Evolutionary conservation across 2,329 filamentous ascomycete species (phyloP).

Genomic region (Fusarium incarnatum): DNA sequence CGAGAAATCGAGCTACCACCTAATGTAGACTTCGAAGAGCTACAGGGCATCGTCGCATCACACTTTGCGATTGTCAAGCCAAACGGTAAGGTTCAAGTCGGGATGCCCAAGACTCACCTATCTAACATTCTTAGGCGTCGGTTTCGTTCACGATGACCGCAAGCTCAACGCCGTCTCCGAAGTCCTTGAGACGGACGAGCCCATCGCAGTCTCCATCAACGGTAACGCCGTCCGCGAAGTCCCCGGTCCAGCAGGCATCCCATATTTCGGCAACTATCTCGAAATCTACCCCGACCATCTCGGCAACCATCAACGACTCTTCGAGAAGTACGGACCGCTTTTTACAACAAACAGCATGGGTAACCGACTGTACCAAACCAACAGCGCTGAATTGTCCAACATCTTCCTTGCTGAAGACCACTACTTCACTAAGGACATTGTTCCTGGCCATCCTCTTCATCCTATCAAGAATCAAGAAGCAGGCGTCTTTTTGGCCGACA

Average conservation of each 20-base stretch:
- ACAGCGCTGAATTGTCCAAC: constrained; percentile 59
- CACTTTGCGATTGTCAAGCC: constrained; percentile 57
- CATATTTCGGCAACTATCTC: constrained; percentile 64
- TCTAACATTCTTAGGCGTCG: constrained; percentile 36
- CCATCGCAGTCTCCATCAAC: constrained; percentile 60
- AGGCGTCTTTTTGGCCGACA: constrained; percentile 62
- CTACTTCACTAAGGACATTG: constrained; percentile 65
- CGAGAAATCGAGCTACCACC: background rate
- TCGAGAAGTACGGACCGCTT: constrained; percentile 63
- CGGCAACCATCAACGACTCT: constrained; percentile 66
- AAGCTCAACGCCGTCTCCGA: constrained; percentile 48
- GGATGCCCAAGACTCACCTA: no score
- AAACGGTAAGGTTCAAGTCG: no score
- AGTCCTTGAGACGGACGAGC: constrained; percentile 47
- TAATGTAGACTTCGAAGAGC: background rate
- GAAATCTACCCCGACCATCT: constrained; percentile 68
- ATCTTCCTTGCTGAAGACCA: constrained; percentile 61
- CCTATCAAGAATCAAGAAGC: constrained; percentile 57
- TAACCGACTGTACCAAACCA: constrained; percentile 61
- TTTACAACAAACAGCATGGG: constrained; percentile 66
- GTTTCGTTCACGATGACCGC: constrained; percentile 49
- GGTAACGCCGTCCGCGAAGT: constrained; percentile 61
- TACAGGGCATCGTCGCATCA: constrained; percentile 12
- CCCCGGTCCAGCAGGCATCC: constrained; percentile 61
- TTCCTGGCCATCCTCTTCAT: constrained; percentile 60